Conservation (phyloP, 306 rosid genomes). For the Ochetophila trinervis region DNA sequence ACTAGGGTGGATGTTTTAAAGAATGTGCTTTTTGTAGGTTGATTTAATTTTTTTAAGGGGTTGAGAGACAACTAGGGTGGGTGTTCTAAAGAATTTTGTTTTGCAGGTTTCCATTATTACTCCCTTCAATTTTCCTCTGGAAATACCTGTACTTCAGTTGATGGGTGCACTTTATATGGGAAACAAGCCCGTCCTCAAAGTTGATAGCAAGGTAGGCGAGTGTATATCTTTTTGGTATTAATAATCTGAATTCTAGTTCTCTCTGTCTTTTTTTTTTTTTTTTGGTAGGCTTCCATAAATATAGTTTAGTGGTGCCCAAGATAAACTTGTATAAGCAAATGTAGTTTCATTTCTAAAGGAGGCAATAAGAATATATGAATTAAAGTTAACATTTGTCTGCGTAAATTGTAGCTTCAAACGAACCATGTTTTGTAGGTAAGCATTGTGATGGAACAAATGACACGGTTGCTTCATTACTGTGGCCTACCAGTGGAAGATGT, state of each 20-base stretch:
- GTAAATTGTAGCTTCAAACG: background rate
- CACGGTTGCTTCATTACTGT: conserved; percentile 81
- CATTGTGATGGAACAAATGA: conserved; percentile 98
- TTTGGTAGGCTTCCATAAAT: background rate
- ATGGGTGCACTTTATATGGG: conserved; percentile 99
- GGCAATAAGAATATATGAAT: no score
- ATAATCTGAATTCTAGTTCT: background rate
- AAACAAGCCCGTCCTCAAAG: conserved; percentile 93
- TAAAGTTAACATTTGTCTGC: no score
- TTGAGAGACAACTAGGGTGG: background rate
- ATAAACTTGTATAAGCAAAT: no score
- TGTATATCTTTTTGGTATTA: background rate
- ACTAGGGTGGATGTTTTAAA: conserved; percentile 7
- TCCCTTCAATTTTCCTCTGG: conserved; percentile 94
- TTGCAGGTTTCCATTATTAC: conserved; percentile 89
- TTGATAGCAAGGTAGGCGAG: conserved; percentile 77
- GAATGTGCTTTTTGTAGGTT: no score
- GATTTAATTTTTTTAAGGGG: background rate
- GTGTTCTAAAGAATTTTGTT: conserved; percentile 11
- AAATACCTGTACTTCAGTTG: conserved; percentile 94
- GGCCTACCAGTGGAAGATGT: conserved; percentile 84
- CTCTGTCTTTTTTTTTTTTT: background rate
- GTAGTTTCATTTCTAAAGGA: no score
- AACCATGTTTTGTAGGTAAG: conserved; percentile 57
- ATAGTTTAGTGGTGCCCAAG: background rate